A percentile compares a stretch with the other conserved stretches of the same genome.
Conservation (phyloP, 345 rosid species). For the Aquilaria yunnanensis region DNA sequence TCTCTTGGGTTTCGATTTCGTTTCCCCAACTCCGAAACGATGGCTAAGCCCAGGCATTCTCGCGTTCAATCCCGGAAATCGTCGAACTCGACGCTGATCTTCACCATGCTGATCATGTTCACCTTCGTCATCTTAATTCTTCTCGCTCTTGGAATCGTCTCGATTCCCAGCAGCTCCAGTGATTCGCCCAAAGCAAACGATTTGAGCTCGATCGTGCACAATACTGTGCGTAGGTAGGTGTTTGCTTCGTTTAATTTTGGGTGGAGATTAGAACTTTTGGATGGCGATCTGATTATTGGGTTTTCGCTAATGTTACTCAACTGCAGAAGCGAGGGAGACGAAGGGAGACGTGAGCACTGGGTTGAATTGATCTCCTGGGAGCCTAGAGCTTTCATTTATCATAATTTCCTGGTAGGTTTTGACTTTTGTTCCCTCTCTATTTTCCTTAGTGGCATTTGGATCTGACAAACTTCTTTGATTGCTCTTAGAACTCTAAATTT, state of each 20-base stretch:
- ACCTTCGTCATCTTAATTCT: slow-evolving; percentile 64
- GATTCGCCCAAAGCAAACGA: slow-evolving; percentile 56
- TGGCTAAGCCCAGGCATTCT: slow-evolving; percentile 58
- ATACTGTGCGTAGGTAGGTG: slow-evolving; percentile 29
- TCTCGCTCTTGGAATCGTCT: slow-evolving; percentile 66
- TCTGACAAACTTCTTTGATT: background rate
- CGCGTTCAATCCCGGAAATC: slow-evolving; percentile 55
- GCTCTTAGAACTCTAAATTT: background rate
- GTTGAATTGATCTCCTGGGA: slow-evolving; percentile 92
- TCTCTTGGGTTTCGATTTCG: background rate
- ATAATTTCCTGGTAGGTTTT: slow-evolving; percentile 76
- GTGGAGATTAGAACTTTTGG: slow-evolving; percentile 3
- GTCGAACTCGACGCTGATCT: slow-evolving; percentile 45
- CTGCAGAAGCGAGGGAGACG: slow-evolving; percentile 38
- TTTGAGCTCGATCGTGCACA: slow-evolving; percentile 62
- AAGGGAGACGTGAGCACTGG: slow-evolving; percentile 56
- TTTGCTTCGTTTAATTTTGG: background rate
- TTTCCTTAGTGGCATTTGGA: background rate
- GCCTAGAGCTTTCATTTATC: slow-evolving; percentile 83
- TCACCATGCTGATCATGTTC: slow-evolving; percentile 45
- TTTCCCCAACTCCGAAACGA: slow-evolving; percentile 6
- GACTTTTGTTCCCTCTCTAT: background rate
- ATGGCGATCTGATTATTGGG: slow-evolving; percentile 1
- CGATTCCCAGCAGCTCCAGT: slow-evolving; percentile 50
- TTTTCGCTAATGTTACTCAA: background rate